Evolutionary conservation across 2,329 filamentous ascomycete genomes (phyloP).

Genomic region (Monosporascus sp.): DNA sequence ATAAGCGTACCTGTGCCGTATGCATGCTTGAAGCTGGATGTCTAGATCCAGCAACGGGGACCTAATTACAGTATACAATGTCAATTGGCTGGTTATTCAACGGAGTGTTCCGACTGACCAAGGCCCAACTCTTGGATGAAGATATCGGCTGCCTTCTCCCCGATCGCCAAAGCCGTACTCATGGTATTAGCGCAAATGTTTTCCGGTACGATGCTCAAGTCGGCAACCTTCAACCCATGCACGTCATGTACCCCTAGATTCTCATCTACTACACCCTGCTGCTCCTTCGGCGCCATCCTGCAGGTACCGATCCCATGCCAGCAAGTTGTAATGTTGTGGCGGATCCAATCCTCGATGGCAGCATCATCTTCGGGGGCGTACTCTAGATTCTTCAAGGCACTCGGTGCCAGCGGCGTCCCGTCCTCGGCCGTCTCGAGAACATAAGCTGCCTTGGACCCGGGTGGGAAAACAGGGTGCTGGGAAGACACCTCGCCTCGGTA

Average conservation of each 20-base stretch:
- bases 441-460: constrained; percentile 28
- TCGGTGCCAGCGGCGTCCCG: not conserved
- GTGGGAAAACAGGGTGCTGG: constrained; percentile 38
- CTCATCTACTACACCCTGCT: constrained; percentile 32
- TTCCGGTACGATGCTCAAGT: constrained; percentile 21
- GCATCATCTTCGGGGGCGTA: constrained; percentile 39
- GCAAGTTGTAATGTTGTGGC: constrained; percentile 28
- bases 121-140: not conserved
- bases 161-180: constrained; percentile 40
- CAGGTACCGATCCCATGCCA: constrained; percentile 35
- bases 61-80: no score
- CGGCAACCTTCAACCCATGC: constrained; percentile 29
- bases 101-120: no score
- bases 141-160: constrained; percentile 28
- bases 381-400: constrained; percentile 32
- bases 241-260: constrained; percentile 32
- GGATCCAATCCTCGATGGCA: constrained; percentile 34
- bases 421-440: not conserved
- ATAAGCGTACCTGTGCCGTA: no score
- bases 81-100: no score
- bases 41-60: no score
- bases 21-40: no score
- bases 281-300: constrained; percentile 30
- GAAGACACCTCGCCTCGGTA: constrained; percentile 40
- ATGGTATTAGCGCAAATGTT: constrained; percentile 38